Conservation (phyloP, 306 rosid genomes). For the Ochetophila trinervis region DNA sequence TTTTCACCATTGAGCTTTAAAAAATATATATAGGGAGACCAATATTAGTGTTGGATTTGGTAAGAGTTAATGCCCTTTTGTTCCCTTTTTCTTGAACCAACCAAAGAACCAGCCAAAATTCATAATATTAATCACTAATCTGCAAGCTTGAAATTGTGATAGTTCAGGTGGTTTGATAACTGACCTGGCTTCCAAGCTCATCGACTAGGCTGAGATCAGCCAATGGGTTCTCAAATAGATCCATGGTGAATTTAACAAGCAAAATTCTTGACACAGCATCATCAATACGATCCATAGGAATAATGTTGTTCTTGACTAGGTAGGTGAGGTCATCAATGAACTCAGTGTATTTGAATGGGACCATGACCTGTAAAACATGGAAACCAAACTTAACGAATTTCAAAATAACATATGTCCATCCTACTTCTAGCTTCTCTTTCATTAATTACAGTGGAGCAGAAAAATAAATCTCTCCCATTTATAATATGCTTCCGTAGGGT, state of each 20-base stretch:
- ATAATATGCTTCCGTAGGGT: conserved; percentile 22
- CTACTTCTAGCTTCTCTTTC: not conserved
- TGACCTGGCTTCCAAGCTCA: conserved; percentile 94
- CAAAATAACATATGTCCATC: conserved; percentile 1
- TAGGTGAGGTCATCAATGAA: conserved; percentile 68
- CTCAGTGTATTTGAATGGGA: conserved; percentile 60
- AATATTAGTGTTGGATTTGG: not conserved
- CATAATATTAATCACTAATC: not conserved
- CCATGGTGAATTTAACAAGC: conserved; percentile 85
- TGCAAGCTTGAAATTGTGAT: not conserved
- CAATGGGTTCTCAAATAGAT: conserved; percentile 84
- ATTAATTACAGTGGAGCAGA: conserved; percentile 6
- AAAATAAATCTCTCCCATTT: conserved; percentile 1
- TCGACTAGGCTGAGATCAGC: conserved; percentile 81
- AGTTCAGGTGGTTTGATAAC: conserved; percentile 14
- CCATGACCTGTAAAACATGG: conserved; percentile 64
- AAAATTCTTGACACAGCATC: conserved; percentile 89
- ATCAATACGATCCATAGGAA: conserved; percentile 82
- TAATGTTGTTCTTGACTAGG: conserved; percentile 65
- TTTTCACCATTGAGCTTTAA: not conserved
- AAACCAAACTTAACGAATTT: conserved; percentile 27
- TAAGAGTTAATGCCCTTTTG: not conserved
- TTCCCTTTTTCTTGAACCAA: not conserved
- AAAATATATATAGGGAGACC: not conserved
- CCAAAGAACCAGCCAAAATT: not conserved